Percentiles rank a stretch among this genome's conserved stretches.
Conservation (phyloP, 192 early-diverging fungal genomes). For the Backusella liffmaniae region DNA sequence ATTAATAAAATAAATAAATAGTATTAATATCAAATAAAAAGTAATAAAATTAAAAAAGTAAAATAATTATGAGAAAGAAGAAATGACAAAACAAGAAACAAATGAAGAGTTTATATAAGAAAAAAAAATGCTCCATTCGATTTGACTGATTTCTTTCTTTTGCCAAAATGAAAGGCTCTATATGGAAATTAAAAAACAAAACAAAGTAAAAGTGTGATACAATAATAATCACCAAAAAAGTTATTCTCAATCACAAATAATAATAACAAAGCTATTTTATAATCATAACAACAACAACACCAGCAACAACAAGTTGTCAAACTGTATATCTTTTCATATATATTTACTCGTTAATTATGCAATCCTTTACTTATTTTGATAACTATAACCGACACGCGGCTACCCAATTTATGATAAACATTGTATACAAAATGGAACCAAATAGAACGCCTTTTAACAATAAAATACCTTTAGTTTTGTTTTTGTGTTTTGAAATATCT, state of each 20-base stretch:
- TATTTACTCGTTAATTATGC: not conserved
- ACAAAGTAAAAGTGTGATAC: not conserved
- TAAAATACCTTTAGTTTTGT: not conserved
- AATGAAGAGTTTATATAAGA: not conserved
- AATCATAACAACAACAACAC: not conserved
- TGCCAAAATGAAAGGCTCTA: not conserved
- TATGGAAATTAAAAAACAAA: not conserved
- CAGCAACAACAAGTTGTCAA: not conserved
- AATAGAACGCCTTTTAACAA: not conserved
- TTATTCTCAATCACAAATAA: not conserved
- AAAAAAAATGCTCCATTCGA: not conserved
- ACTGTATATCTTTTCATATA: not conserved
- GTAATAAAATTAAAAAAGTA: not conserved
- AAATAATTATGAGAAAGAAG: not conserved
- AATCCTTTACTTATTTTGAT: not conserved
- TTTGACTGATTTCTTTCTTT: conserved; percentile 4
- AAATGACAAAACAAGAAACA: not conserved
- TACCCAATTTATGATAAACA: not conserved
- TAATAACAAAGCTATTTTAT: not conserved
- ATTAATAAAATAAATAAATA: not conserved
- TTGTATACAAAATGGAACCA: not conserved
- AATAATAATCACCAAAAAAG: conserved; percentile 6
- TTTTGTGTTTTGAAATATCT: conserved; percentile 5
- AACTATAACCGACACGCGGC: not conserved
- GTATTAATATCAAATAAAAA: not conserved